These are phyloP conservation scores for Geoglossum cookeanum DNA, from an alignment of 2,329 filamentous ascomycete genomes.

Conservation along the genomic window DNA sequence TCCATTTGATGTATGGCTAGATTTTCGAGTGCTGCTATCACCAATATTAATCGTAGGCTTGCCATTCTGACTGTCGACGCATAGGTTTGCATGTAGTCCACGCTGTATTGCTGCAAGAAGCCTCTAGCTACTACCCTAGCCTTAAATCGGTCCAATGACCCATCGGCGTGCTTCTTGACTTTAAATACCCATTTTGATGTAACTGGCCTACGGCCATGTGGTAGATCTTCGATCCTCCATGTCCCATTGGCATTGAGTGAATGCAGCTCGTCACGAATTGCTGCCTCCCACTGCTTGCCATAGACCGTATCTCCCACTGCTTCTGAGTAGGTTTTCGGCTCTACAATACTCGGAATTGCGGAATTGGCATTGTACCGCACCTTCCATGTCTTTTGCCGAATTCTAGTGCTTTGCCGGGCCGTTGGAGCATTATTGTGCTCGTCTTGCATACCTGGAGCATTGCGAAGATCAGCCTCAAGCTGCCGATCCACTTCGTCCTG, in stretches of 20 bases:
- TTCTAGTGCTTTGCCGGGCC: background rate
- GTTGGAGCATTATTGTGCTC: background rate
- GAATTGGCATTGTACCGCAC: background rate
- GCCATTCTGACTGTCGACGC: conserved; percentile 1
- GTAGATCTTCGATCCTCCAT: background rate
- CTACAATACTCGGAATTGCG: background rate
- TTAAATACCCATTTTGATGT: conserved; percentile 8
- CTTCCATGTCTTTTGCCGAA: background rate
- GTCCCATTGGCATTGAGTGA: background rate
- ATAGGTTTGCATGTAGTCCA: conserved; percentile 6
- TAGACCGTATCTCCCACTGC: background rate
- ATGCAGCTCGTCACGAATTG: background rate
- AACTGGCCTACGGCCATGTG: background rate
- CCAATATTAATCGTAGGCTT: background rate
- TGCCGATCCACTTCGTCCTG: background rate
- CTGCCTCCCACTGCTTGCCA: background rate
- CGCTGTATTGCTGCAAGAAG: conserved; percentile 3
- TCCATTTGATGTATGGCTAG: conserved; percentile 3
- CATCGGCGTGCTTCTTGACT: conserved; percentile 4
- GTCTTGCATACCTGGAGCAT: background rate
- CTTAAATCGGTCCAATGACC: conserved; percentile 2
- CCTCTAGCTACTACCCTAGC: conserved; percentile 6
- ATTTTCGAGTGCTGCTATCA: background rate
- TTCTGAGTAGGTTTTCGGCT: background rate
- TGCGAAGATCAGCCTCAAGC: background rate